phyloP scores from a whole-genome alignment of 805 yeast genomes.

The Kodamaea laetipori region DNA sequence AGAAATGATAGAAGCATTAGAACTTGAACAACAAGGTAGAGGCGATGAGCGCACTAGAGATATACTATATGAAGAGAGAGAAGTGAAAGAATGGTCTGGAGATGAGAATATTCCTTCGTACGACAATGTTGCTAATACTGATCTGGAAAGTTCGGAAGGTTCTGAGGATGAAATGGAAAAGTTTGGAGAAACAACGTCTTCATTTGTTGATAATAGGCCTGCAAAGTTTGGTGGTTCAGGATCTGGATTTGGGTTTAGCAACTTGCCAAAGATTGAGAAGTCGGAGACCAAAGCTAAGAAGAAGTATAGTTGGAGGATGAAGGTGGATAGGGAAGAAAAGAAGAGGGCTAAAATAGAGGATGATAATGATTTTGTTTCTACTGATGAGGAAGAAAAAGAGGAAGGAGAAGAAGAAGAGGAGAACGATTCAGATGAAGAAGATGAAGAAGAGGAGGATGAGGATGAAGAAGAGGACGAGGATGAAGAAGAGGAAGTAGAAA shows the following conservation, averaged over 20 bases:
- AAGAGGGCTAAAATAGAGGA: slow-evolving; percentile 52
- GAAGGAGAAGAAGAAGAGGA: slow-evolving; percentile 18
- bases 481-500: slow-evolving; percentile 21
- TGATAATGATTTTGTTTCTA: slow-evolving; percentile 57
- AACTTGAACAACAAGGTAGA: slow-evolving; percentile 70
- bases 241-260: slow-evolving; percentile 67
- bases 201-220: slow-evolving; percentile 75
- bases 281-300: slow-evolving; percentile 30
- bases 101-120: slow-evolving; percentile 14
- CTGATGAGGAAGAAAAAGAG: slow-evolving; percentile 31
- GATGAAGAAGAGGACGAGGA: slow-evolving; percentile 18
- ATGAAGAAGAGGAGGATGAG: slow-evolving; percentile 17
- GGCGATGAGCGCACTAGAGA: slow-evolving; percentile 61
- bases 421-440: slow-evolving; percentile 28
- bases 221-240: slow-evolving; percentile 60
- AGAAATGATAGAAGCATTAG: slow-evolving; percentile 71
- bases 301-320: slow-evolving; percentile 70
- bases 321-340: slow-evolving; percentile 41
- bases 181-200: slow-evolving; percentile 25
- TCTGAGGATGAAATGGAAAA: slow-evolving; percentile 19
- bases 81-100: slow-evolving; percentile 58
- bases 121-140: not conserved
- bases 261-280: slow-evolving; percentile 50
- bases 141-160: slow-evolving; percentile 31
- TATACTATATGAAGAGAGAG: slow-evolving; percentile 69